A percentile compares a stretch with the other conserved stretches of the same genome.
Conservation (phyloP, 768 basidiomycete genomes). For the Pisolithus orientalis region DNA sequence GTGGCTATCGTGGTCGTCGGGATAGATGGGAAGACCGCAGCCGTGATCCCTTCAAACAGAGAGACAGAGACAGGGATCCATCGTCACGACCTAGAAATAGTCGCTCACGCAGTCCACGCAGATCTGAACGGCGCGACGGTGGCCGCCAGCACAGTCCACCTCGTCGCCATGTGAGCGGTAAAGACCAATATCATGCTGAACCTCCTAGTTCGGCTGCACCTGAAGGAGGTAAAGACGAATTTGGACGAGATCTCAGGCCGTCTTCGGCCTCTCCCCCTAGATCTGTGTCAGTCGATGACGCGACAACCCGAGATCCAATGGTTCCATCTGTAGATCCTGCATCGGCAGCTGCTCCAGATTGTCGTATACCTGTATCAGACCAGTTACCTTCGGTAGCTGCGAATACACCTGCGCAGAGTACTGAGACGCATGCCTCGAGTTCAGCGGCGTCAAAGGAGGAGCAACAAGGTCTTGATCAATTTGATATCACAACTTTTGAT, state of each 20-base stretch:
- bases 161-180: conserved; percentile 34
- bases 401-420: conserved; percentile 50
- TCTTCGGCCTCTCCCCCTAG: conserved; percentile 35
- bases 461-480: conserved; percentile 52
- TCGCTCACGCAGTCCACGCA: conserved; percentile 73
- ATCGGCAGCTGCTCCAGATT: conserved; percentile 40
- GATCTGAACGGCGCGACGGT: conserved; percentile 43
- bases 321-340: conserved; percentile 36
- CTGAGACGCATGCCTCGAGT: conserved; percentile 22
- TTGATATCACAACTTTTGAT: conserved; percentile 70
- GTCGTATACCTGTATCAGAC: conserved; percentile 39
- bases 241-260: conserved; percentile 74
- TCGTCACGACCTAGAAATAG: conserved; percentile 47
- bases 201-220: conserved; percentile 19
- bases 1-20: conserved; percentile 52
- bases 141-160: conserved; percentile 55
- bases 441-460: conserved; percentile 35
- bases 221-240: conserved; percentile 67
- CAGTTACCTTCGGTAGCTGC: conserved; percentile 42
- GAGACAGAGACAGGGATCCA: conserved; percentile 35
- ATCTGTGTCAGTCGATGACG: conserved; percentile 19
- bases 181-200: conserved; percentile 22
- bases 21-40: conserved; percentile 60
- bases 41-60: conserved; percentile 36
- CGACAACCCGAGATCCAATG: conserved; percentile 25